These are phyloP conservation scores for Sarocladium strictum DNA, from an alignment of 2,329 filamentous ascomycete genomes.

Conservation along the genomic window DNA sequence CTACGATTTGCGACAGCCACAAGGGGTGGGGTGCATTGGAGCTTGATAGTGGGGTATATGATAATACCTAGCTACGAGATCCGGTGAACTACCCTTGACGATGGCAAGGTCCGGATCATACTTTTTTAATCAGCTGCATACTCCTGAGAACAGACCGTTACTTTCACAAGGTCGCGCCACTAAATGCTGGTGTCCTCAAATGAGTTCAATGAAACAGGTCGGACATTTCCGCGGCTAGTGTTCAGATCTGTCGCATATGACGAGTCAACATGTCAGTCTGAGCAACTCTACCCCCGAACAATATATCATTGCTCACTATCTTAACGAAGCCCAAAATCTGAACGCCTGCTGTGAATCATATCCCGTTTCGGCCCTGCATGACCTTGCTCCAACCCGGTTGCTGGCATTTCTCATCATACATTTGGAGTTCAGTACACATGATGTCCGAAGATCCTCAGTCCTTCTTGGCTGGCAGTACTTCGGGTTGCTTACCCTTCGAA, in stretches of 20 bases:
- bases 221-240: no score
- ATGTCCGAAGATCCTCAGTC: not conserved
- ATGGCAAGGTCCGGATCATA: no score
- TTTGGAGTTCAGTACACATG: not conserved
- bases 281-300: no score
- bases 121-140: no score
- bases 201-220: no score
- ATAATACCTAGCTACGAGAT: not conserved
- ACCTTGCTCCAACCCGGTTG: not conserved
- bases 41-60: not conserved
- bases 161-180: no score
- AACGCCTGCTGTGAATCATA: not conserved
- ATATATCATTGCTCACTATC: no score
- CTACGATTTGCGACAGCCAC: not conserved
- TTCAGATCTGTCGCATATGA: no score
- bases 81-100: not conserved
- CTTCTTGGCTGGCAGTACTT: constrained; percentile 1
- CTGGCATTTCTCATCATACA: not conserved
- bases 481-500: constrained; percentile 1
- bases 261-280: no score
- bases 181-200: no score
- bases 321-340: no score
- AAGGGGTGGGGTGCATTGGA: not conserved
- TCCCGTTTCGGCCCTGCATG: not conserved
- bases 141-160: no score